Conservation (phyloP, 2,329 filamentous ascomycete species). For the Teratosphaeria destructans region DNA sequence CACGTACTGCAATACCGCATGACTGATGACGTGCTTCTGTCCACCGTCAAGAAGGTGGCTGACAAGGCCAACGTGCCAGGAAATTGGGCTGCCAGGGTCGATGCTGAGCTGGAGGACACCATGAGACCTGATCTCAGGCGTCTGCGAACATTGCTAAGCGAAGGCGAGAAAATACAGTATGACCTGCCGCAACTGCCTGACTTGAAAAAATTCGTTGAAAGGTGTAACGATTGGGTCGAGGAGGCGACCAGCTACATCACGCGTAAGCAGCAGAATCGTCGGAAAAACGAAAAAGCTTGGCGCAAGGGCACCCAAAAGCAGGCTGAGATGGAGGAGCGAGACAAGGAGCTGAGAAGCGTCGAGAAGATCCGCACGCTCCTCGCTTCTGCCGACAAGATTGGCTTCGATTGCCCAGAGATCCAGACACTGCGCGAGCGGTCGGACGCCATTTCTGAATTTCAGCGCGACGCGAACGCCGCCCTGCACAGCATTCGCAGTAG, state of each 20-base stretch:
- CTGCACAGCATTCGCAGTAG: conserved; percentile 56
- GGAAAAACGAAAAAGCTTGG: conserved; percentile 85
- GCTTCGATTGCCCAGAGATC: conserved; percentile 91
- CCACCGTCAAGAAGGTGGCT: conserved; percentile 61
- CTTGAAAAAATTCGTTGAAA: conserved; percentile 81
- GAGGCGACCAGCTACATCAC: conserved; percentile 94
- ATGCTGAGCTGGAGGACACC: conserved; percentile 73
- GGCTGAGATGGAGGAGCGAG: conserved; percentile 72
- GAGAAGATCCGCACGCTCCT: conserved; percentile 81
- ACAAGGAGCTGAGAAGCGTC: conserved; percentile 76
- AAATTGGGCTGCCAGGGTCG: conserved; percentile 81
- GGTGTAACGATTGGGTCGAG: conserved; percentile 96
- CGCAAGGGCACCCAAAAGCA: conserved; percentile 59
- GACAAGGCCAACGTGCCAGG: conserved; percentile 83
- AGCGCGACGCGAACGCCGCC: conserved; percentile 60
- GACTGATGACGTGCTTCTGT: conserved; percentile 57
- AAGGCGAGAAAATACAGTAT: conserved; percentile 94
- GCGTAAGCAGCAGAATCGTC: conserved; percentile 92
- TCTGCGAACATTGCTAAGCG: conserved; percentile 71
- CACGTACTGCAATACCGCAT: conserved; percentile 73
- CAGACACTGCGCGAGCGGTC: conserved; percentile 73
- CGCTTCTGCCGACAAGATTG: conserved; percentile 70
- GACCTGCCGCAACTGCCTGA: conserved; percentile 72
- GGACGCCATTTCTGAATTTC: conserved; percentile 74
- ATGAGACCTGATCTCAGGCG: conserved; percentile 76